Conservation (phyloP, 2,329 filamentous ascomycete species). For the Malbranchea zuffiana region DNA sequence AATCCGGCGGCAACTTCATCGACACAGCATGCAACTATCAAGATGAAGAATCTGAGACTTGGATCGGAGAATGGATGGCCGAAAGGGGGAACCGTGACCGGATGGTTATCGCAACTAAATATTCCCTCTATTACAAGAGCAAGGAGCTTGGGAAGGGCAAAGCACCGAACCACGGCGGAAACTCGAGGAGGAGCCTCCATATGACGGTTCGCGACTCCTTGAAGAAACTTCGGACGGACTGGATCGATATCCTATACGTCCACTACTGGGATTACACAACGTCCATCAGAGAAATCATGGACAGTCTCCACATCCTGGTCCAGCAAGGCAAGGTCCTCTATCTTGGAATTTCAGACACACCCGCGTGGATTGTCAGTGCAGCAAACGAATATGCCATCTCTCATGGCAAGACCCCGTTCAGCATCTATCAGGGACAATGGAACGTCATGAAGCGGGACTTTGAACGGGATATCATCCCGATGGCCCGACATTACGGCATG, state of each 20-base stretch:
- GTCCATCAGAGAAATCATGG: constrained; percentile 30
- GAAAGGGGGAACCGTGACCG: constrained; percentile 53
- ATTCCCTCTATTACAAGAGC: constrained; percentile 46
- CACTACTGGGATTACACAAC: constrained; percentile 44
- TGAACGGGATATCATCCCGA: constrained; percentile 35
- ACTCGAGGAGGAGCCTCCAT: constrained; percentile 34
- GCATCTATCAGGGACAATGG: constrained; percentile 27
- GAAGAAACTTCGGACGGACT: constrained; percentile 42
- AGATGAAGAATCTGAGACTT: constrained; percentile 50
- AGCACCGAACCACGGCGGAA: constrained; percentile 36
- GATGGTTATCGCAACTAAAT: constrained; percentile 62
- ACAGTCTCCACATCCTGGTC: constrained; percentile 20
- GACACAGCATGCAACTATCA: constrained; percentile 63
- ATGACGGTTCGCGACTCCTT: constrained; percentile 37
- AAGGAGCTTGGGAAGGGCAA: constrained; percentile 32
- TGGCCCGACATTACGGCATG: constrained; percentile 34
- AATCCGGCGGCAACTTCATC: constrained; percentile 61
- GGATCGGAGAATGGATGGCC: constrained; percentile 62
- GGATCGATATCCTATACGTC: constrained; percentile 45
- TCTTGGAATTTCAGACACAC: constrained; percentile 20
- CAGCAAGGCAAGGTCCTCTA: constrained; percentile 20
- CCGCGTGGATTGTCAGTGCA: constrained; percentile 19
- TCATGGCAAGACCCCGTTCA: constrained; percentile 19
- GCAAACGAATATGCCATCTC: constrained; percentile 19
- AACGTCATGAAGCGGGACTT: constrained; percentile 31